Evolutionary conservation across 2,329 filamentous ascomycete genomes (phyloP).

Genomic region (Exophiala oligosperma): DNA sequence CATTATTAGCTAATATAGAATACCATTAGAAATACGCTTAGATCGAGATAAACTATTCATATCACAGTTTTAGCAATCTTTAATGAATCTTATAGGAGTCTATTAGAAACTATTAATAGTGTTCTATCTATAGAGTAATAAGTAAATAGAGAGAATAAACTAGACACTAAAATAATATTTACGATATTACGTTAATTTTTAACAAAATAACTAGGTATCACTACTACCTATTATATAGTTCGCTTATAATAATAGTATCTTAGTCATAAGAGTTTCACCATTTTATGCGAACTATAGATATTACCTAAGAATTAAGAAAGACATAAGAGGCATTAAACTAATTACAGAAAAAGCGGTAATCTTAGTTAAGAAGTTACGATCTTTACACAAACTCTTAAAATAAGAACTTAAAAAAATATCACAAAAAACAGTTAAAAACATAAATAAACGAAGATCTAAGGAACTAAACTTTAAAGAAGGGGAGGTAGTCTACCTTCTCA

Average conservation of each 20-base stretch:
- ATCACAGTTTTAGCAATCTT: background rate
- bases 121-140: constrained; percentile 8
- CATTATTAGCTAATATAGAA: background rate
- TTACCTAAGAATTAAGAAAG: too few species aligned
- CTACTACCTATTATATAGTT: too few species aligned
- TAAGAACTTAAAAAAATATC: constrained; percentile 7
- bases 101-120: constrained; percentile 11
- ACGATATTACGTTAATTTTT: background rate
- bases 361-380: background rate
- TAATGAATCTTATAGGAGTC: background rate
- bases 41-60: constrained; percentile 1
- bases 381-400: background rate
- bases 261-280: background rate
- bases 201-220: too few species aligned
- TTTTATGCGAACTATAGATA: background rate
- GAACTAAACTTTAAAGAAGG: background rate
- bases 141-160: constrained; percentile 20
- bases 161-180: constrained; percentile 21
- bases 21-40: background rate
- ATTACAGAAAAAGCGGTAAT: constrained; percentile 2
- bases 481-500: too few species aligned
- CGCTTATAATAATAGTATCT: background rate
- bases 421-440: constrained; percentile 5
- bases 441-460: background rate
- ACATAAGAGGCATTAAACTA: background rate